Evolutionary conservation across 1,139 yeast species (phyloP).

Genomic region (Saccharomyces uvarum): DNA sequence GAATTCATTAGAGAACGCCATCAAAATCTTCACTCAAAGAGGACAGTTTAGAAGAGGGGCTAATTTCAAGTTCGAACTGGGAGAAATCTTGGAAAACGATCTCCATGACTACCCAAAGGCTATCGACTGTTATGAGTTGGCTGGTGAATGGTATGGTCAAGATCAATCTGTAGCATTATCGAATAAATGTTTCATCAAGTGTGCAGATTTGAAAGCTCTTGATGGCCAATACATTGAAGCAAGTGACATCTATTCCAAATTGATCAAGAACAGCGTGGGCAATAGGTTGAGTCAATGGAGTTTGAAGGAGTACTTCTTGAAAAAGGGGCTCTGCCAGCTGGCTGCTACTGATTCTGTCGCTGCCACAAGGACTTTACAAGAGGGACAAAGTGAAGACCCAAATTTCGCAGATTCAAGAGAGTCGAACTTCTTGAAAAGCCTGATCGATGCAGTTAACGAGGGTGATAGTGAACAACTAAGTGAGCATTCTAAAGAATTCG

Average conservation of each 20-base stretch:
- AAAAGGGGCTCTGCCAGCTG: slow-evolving; percentile 72
- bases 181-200: slow-evolving; percentile 78
- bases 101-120: slow-evolving; percentile 63
- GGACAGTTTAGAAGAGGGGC: slow-evolving; percentile 98
- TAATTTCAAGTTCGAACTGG: slow-evolving; percentile 84
- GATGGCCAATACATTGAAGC: slow-evolving; percentile 68
- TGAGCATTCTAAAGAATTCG: slow-evolving; percentile 71
- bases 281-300: slow-evolving; percentile 83
- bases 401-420: slow-evolving; percentile 76
- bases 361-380: slow-evolving; percentile 63
- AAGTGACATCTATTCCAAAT: slow-evolving; percentile 62
- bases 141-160: slow-evolving; percentile 92
- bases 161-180: slow-evolving; percentile 91
- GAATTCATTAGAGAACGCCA: slow-evolving; percentile 65
- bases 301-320: slow-evolving; percentile 82
- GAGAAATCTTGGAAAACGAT: slow-evolving; percentile 71
- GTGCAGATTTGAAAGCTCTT: slow-evolving; percentile 84
- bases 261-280: slow-evolving; percentile 68
- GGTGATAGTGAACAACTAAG: slow-evolving; percentile 77
- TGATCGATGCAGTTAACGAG: slow-evolving; percentile 64
- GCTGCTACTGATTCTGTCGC: slow-evolving; percentile 83
- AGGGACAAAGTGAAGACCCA: slow-evolving; percentile 65
- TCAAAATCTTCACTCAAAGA: slow-evolving; percentile 72
- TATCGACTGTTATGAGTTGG: slow-evolving; percentile 73
- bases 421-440: slow-evolving; percentile 52